phyloP scores from a whole-genome alignment of 768 basidiomycete species.

The Tylopilus subfusipes region DNA sequence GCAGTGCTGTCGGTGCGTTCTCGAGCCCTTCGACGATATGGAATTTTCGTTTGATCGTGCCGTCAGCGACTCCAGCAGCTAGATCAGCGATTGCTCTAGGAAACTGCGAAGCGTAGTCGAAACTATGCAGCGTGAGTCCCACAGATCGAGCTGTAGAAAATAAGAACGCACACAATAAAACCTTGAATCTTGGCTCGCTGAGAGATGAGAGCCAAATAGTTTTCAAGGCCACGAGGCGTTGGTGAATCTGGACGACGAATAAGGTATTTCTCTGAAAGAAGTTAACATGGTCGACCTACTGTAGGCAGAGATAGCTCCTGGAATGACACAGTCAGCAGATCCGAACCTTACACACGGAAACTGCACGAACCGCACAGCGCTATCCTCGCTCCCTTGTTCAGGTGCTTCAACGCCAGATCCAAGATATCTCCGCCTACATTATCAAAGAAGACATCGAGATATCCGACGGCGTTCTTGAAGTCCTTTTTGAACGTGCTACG shows the following conservation, averaged over 20 bases:
- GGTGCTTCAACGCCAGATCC: conserved; percentile 66
- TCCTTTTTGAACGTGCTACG: conserved; percentile 64
- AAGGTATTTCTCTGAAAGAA: not conserved
- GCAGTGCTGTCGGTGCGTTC: conserved; percentile 66
- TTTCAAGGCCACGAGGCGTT: conserved; percentile 62
- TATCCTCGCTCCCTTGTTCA: conserved; percentile 78
- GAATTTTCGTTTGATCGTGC: conserved; percentile 75
- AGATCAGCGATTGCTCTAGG: conserved; percentile 57
- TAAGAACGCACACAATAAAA: conserved; percentile 64
- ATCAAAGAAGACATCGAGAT: conserved; percentile 83
- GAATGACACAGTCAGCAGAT: conserved; percentile 6
- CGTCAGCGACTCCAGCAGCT: conserved; percentile 53
- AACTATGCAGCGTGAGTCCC: conserved; percentile 37
- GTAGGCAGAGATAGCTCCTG: conserved; percentile 83
- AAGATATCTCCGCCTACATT: conserved; percentile 82
- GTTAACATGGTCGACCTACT: conserved; percentile 44
- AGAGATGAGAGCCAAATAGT: conserved; percentile 66
- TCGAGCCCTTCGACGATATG: conserved; percentile 76
- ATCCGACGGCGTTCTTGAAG: conserved; percentile 67
- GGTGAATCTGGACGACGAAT: conserved; percentile 42
- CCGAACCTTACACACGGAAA: not conserved
- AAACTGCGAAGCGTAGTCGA: conserved; percentile 69
- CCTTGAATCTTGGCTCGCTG: conserved; percentile 81
- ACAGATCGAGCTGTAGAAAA: no score
- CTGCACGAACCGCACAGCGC: conserved; percentile 69